Base-by-base conservation (phyloP, 1,284 basidiomycete genomes). In the Melampsora americana region DNA sequence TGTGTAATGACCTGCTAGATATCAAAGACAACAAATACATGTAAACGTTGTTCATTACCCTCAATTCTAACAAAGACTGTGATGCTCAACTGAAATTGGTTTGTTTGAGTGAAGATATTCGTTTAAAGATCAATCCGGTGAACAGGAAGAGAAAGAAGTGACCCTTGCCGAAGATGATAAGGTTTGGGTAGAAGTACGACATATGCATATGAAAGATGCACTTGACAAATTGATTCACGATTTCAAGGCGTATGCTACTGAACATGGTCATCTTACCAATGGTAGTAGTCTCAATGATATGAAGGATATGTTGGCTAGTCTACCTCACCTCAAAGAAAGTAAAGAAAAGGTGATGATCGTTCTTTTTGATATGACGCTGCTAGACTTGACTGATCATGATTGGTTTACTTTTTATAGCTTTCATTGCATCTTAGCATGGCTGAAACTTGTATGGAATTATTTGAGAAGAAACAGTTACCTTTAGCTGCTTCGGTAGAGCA, bases 371-470 rank as follows among this genome's bases (percentile, higher is more conserved):
- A 44, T 44, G 42, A 3, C 12, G 42, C 32, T 72, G 18, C 32
- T 20, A 62, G 59, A 50, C 35, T 35, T 48, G 35, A 35, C 42
- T 71, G n/a, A 18, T 14, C 42, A 14, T 60, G 23, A 44, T 20
- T 28, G 56, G 46, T 14, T 60, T 60, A 26, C 16, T 28, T 59
- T 26, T 44, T 62, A 0, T 14, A 76, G 90, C 95, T 98, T 83
- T 98, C 95, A 18, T 84, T 98, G 42, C 96, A 99, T 84, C 85
- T 99, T 60, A 95, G 90, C 79, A 95, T 99, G 91, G 95, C 96
- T 0, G 92, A 98, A 83, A 92, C 95, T 80, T 98, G 94, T 82
- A 99, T 99, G 95, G 87, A 85, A 20, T 86, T 93, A 28, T 99
- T 99, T 81, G 93, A 96, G 82, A 88, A 88, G 79, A 90, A 92